Percentiles rank a stretch among this genome's conserved stretches.
These are phyloP conservation scores for Polytolypa hystricis DNA, from an alignment of 2,329 filamentous ascomycete species.

Conservation along the genomic window DNA sequence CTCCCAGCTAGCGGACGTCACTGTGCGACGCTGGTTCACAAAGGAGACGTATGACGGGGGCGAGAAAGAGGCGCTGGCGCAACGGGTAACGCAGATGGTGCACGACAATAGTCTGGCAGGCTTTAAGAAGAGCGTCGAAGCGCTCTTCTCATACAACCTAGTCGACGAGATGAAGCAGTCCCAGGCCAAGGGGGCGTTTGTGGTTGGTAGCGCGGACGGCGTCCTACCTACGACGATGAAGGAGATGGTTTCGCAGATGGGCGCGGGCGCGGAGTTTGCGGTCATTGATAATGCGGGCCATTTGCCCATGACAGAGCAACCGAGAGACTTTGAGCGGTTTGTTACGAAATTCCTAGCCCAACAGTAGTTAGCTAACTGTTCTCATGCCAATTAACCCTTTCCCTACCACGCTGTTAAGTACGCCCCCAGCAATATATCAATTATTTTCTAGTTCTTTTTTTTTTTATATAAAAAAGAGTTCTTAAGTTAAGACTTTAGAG, in stretches of 20 bases:
- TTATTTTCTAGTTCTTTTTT: too few relatives aligned
- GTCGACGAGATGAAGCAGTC: conserved; percentile 29
- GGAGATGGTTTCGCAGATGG: conserved; percentile 52
- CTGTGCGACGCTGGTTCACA: conserved; percentile 66
- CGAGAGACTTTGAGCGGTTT: conserved; percentile 3
- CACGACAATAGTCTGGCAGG: conserved; percentile 56
- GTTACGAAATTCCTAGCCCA: conserved; percentile 2
- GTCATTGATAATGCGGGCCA: conserved; percentile 17
- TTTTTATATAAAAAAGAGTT: too few relatives aligned
- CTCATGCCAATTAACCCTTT: too few relatives aligned
- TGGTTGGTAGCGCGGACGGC: conserved; percentile 63
- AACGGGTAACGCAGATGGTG: conserved; percentile 58
- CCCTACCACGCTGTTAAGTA: too few relatives aligned
- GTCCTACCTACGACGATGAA: conserved; percentile 71
- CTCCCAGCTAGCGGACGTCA: conserved; percentile 53
- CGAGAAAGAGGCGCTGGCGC: conserved; percentile 38
- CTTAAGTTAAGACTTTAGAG: too few relatives aligned
- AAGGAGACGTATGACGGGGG: conserved; percentile 45
- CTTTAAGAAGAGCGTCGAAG: conserved; percentile 71
- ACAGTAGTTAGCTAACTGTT: too few relatives aligned
- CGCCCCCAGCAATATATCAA: too few relatives aligned
- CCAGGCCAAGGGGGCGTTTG: conserved; percentile 45
- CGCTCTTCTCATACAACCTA: conserved; percentile 43
- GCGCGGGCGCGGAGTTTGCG: conserved; percentile 23
- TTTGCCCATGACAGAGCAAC: conserved; percentile 11